phyloP scores from a whole-genome alignment of 129 eudicot genomes.

The Chrysanthemum lavandulifolium region DNA sequence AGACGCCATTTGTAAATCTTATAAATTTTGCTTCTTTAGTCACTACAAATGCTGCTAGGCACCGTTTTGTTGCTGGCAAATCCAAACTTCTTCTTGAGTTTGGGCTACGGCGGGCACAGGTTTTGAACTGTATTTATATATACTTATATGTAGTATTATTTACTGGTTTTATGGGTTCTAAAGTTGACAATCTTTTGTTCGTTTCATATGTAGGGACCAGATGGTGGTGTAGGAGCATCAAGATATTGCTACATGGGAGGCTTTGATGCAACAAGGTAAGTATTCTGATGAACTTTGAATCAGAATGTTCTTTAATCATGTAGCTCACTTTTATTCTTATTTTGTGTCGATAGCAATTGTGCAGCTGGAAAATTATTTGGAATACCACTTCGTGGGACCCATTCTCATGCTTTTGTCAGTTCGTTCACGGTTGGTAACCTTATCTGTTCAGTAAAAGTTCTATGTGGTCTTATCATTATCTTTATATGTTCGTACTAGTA shows the following conservation, averaged over 20 bases:
- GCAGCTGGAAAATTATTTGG: constrained; percentile 98
- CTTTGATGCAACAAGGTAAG: constrained; percentile 95
- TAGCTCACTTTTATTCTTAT: constrained; percentile 8
- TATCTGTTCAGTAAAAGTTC: constrained; percentile 18
- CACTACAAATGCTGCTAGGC: constrained; percentile 96
- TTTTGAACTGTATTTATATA: constrained; percentile 11
- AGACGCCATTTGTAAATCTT: constrained; percentile 91
- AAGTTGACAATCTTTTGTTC: neutral
- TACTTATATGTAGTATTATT: too few relatives aligned
- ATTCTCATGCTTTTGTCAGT: constrained; percentile 99
- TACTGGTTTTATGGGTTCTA: constrained; percentile 2
- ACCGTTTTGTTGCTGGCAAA: constrained; percentile 95
- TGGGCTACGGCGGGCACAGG: constrained; percentile 99
- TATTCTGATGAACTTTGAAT: constrained; percentile 8
- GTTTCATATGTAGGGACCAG: constrained; percentile 65
- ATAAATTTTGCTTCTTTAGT: constrained; percentile 91
- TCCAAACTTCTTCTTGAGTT: constrained; percentile 88
- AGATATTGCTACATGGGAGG: constrained; percentile 98
- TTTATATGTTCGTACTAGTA: neutral
- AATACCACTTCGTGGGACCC: constrained; percentile 96
- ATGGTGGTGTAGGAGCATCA: constrained; percentile 97
- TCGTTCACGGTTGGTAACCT: constrained; percentile 64
- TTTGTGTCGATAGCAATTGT: constrained; percentile 69
- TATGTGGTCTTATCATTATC: neutral
- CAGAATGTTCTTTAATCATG: neutral